A percentile compares a stretch with the other conserved stretches of the same genome.
These are phyloP conservation scores for Saccharomycopsis fermentans DNA, from an alignment of 805 yeast species.

Conservation along the genomic window DNA sequence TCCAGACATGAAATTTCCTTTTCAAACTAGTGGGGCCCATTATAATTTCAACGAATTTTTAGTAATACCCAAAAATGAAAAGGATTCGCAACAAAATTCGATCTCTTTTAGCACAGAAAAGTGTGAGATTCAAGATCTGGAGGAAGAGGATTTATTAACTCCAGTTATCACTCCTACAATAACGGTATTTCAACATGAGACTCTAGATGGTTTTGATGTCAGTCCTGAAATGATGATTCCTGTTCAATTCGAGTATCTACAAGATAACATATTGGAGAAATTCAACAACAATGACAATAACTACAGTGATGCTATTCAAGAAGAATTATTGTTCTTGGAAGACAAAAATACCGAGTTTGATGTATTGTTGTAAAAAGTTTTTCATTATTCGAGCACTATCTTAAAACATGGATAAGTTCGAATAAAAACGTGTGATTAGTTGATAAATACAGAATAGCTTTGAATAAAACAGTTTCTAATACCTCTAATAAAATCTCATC, in stretches of 20 bases:
- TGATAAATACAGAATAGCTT: too few species aligned
- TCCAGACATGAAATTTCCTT: background rate
- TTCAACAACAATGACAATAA: background rate
- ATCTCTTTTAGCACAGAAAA: background rate
- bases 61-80: background rate
- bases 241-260: background rate
- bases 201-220: background rate
- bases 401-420: too few species aligned
- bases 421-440: too few species aligned
- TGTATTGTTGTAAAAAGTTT: background rate
- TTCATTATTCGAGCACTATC: background rate
- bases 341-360: too few species aligned
- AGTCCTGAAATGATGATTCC: background rate
- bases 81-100: background rate
- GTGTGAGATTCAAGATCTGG: background rate
- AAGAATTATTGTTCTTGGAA: background rate
- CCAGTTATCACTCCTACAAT: background rate
- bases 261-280: background rate
- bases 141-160: background rate
- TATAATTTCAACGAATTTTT: background rate
- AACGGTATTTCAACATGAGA: background rate
- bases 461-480: too few species aligned
- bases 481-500: too few species aligned
- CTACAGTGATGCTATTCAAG: background rate
- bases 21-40: background rate